Evolutionary conservation across 345 rosid genomes (phyloP), one percentile per base, ranked within the genome.

Genomic region (Dimocarpus longan): DNA sequence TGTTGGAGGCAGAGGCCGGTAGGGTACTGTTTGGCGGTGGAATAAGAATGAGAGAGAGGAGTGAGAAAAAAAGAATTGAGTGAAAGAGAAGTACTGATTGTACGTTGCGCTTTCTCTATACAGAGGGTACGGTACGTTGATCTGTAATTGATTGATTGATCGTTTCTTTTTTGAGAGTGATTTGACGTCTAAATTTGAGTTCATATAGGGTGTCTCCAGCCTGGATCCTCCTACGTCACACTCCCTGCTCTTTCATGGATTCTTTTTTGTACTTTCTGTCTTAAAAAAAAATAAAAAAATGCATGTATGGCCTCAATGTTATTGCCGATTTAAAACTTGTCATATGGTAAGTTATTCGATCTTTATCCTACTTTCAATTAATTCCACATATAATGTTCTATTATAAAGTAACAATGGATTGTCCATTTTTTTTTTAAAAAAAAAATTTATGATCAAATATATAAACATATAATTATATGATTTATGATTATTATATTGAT

Each of bases 1-100:
- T 67, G 73, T 52, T 76, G 13, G 50, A 76, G 52, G 71, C 78
- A 65, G 71, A 13, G 10, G 79, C 9, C 24, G 73, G 66, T 37
- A 8, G 40, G 19, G 65, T 19, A 5, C 16, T 15, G 59, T 3
- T 62, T 24, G 78, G 46, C 78, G 60, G 77, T 64, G 60, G 26
- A 19, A 12, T 5, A 2, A 42, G 46, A 39, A 40, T n/a, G n/a
- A 8, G 50, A 37, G 26, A 72, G 1, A 6, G 40, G 6, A 10
- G 52, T 16, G 64, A 28, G 26, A n/a, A 46, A 66, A 6, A 52
- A 1, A 13, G 7, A 52, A 32, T 32, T 32, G 37, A 10, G 57
- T 52, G 24, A 59, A n/a, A 19, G 5, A 1, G 11, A 59, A 39
- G 79, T 76, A 54, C 79, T 22, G 32, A 39, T 12, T 8, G 79